phyloP scores from a whole-genome alignment of 306 rosid species.

The Lathyrus aphaca region DNA sequence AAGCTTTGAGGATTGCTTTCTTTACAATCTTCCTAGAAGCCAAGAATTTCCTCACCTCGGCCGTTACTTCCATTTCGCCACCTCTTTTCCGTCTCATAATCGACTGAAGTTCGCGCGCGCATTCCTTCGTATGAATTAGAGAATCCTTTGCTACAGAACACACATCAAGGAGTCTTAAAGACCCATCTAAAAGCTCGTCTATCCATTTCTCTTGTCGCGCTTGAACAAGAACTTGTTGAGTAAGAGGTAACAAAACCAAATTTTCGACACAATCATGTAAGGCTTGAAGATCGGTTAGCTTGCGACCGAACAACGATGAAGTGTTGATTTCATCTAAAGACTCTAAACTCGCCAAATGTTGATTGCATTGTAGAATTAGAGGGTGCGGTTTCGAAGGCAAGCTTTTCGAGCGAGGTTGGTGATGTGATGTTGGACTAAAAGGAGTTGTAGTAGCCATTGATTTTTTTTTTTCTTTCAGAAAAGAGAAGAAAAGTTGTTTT shows the following conservation, averaged over 20 bases:
- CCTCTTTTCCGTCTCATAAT: conserved; percentile 55
- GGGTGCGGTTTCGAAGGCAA: conserved; percentile 54
- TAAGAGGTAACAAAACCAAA: conserved; percentile 37
- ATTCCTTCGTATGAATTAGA: conserved; percentile 54
- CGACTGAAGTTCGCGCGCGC: conserved; percentile 53
- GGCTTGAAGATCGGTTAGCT: conserved; percentile 37
- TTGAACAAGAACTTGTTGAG: conserved; percentile 39
- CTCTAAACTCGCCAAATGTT: conserved; percentile 48
- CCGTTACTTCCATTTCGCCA: conserved; percentile 47
- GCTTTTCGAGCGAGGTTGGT: conserved; percentile 51
- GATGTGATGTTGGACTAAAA: conserved; percentile 39
- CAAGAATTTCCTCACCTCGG: conserved; percentile 50
- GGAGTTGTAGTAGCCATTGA: conserved; percentile 39
- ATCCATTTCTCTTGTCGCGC: conserved; percentile 49
- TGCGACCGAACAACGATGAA: conserved; percentile 38
- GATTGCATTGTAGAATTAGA: conserved; percentile 52
- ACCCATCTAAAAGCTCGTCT: conserved; percentile 56
- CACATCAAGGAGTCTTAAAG: conserved; percentile 51
- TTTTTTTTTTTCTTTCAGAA: conserved; percentile 33
- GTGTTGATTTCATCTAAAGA: conserved; percentile 37
- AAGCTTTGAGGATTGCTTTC: conserved; percentile 48
- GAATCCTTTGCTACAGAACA: conserved; percentile 52
- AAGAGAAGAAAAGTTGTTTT: conserved; percentile 33
- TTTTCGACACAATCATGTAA: conserved; percentile 46
- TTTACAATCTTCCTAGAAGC: conserved; percentile 57